Evolutionary conservation across 768 basidiomycete species (phyloP).

Genomic region (Psilocybe tampanensis): DNA sequence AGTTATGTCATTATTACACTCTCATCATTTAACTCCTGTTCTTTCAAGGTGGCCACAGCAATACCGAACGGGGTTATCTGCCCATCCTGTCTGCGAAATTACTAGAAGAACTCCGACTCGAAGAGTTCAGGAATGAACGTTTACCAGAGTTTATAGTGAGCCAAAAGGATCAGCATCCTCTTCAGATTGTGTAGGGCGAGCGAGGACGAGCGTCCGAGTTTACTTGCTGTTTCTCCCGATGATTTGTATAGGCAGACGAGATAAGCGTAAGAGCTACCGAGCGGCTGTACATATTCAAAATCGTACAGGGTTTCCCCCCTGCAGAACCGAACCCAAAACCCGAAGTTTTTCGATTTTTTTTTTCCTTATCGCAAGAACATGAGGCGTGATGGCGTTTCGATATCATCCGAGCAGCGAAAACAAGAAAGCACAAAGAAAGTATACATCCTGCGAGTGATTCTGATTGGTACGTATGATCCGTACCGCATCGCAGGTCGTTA

Average conservation of each 20-base stretch:
- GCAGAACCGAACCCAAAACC: constrained; percentile 1
- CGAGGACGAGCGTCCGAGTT: constrained; percentile 4
- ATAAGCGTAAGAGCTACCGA: constrained; percentile 15
- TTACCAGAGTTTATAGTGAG: constrained; percentile 67
- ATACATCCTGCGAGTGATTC: constrained; percentile 1
- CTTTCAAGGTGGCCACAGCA: constrained; percentile 80
- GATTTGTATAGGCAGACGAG: not conserved
- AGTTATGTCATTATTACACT: constrained; percentile 29
- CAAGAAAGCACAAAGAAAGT: constrained; percentile 6
- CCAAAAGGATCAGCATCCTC: constrained; percentile 71
- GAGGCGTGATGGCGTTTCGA: constrained; percentile 2
- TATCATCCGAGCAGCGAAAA: constrained; percentile 4
- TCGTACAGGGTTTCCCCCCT: not conserved
- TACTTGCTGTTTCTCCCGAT: constrained; percentile 2
- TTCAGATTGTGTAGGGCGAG: constrained; percentile 60
- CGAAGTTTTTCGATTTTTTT: constrained; percentile 10
- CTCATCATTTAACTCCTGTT: constrained; percentile 15
- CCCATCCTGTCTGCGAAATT: constrained; percentile 71
- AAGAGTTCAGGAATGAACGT: constrained; percentile 31
- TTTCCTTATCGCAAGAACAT: constrained; percentile 12
- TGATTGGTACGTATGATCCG: constrained; percentile 19
- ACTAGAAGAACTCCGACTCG: constrained; percentile 45
- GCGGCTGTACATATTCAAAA: constrained; percentile 6
- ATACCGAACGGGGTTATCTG: constrained; percentile 94
- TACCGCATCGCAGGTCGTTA: constrained; percentile 12